Base-by-base conservation (phyloP, 2,329 filamentous ascomycete genomes). In the Venturia nashicola region DNA sequence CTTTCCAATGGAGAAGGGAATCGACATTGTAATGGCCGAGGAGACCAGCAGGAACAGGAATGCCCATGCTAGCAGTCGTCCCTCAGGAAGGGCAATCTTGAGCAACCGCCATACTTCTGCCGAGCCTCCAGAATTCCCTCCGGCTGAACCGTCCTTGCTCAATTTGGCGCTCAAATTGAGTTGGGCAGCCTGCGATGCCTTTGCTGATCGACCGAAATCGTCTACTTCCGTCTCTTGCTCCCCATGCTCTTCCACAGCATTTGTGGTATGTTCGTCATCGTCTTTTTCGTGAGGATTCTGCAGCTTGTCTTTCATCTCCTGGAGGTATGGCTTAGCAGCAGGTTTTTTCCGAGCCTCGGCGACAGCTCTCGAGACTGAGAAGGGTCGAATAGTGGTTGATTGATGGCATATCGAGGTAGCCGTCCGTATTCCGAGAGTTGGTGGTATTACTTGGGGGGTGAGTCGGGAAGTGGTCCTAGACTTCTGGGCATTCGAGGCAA, bases 1-100 rank as follows among this genome's bases (percentile, higher is more conserved):
- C 72, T 92, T 93, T 64, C 94, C 94, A 68, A 99, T 96, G 0
- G 92, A 96, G 73, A 97, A 96, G 1, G 94, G 94, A 65, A 99
- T 90, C 2, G 91, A 92, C 89, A 99, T 96, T 65, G 92, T 96
- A 69, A 99, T 91, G 61, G 86, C 83, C 4, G 93, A 97, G 18
- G 93, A 97, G 67, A 97, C 82, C 65, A 99, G 81, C 61, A 99
- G 81, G 72, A 96, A 89, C 64, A 88, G 74, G 73, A 97, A 93
- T 3, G 95, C 95, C 67, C 89, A 70, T n/a, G 80, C 82, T 18
- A 99, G 84, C 75, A 89, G 88, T 72, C 82, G 87, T 39, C 89
- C 77, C 77, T 99, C 94, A 2, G 93, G 93, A 64, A 84, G 82
- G 14, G 94, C 94, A 72, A 99, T 94, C 75, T 87, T 91, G 73